A percentile compares a stretch with the other conserved stretches of the same genome.
phyloP scores from a whole-genome alignment of 192 early-diverging fungal genomes.

The Coemansia sp. region DNA sequence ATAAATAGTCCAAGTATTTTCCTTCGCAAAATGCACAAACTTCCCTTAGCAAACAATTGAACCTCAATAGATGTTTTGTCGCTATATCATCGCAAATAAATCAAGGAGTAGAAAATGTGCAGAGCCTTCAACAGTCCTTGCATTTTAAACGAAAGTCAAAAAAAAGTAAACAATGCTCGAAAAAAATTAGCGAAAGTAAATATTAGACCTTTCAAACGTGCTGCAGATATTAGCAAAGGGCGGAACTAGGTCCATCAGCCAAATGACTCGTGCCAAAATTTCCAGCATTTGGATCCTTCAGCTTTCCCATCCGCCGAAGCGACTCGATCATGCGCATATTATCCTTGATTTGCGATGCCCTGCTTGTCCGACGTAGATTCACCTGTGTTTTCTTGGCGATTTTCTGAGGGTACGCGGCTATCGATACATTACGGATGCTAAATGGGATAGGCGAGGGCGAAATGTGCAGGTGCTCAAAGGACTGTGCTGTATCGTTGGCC shows the following conservation, averaged over 20 bases:
- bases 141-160: too few relatives aligned
- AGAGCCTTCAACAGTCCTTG: too few relatives aligned
- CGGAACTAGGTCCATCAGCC: neutral
- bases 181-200: too few relatives aligned
- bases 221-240: neutral
- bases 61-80: too few relatives aligned
- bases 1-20: too few relatives aligned
- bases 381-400: constrained; percentile 44
- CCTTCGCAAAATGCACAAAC: too few relatives aligned
- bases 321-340: constrained; percentile 48
- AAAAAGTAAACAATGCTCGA: too few relatives aligned
- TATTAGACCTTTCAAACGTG: neutral
- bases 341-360: constrained; percentile 18
- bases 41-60: too few relatives aligned
- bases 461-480: constrained; percentile 14
- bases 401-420: constrained; percentile 32
- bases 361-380: constrained; percentile 25
- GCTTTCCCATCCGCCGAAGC: constrained; percentile 50
- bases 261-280: neutral
- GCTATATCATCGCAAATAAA: too few relatives aligned
- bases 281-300: constrained; percentile 12
- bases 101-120: too few relatives aligned
- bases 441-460: constrained; percentile 25
- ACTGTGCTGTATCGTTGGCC: neutral
- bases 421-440: constrained; percentile 12